Conservation (phyloP, 2,329 filamentous ascomycete genomes). For the Verticillium isaacii region DNA sequence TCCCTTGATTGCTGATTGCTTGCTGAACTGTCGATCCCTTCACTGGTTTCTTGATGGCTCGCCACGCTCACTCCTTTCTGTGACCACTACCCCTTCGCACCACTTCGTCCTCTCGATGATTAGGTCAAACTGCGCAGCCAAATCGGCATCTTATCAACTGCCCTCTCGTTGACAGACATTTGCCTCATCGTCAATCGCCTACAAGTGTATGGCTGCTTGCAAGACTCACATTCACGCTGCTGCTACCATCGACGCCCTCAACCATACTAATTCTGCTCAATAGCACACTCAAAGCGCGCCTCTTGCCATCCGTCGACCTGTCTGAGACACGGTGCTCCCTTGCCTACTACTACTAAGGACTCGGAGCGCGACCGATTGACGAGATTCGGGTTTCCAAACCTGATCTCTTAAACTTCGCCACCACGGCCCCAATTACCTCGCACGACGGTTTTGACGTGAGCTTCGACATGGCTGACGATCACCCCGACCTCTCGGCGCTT, state of each 20-base stretch:
- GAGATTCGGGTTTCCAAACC: background rate
- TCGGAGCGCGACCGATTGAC: background rate
- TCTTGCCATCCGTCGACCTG: background rate
- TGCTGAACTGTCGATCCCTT: background rate
- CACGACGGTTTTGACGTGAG: background rate
- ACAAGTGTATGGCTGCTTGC: background rate
- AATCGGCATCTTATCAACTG: background rate
- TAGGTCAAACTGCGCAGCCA: no score
- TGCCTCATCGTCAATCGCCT: background rate
- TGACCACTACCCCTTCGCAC: background rate
- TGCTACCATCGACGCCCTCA: background rate
- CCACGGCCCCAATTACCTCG: background rate
- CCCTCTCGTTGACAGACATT: background rate
- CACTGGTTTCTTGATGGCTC: background rate
- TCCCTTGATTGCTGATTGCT: background rate
- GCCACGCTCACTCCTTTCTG: background rate
- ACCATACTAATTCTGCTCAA: background rate
- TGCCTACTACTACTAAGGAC: background rate
- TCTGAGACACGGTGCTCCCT: background rate
- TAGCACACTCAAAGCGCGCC: background rate
- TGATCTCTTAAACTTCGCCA: background rate
- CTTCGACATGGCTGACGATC: conserved; percentile 44
- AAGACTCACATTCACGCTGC: background rate
- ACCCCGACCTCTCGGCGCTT: conserved; percentile 39
- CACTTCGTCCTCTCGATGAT: background rate